Percentiles rank a stretch among this genome's conserved stretches.
These are phyloP conservation scores for Hortiboletus campestris DNA, from an alignment of 768 basidiomycete genomes.

Conservation along the genomic window DNA sequence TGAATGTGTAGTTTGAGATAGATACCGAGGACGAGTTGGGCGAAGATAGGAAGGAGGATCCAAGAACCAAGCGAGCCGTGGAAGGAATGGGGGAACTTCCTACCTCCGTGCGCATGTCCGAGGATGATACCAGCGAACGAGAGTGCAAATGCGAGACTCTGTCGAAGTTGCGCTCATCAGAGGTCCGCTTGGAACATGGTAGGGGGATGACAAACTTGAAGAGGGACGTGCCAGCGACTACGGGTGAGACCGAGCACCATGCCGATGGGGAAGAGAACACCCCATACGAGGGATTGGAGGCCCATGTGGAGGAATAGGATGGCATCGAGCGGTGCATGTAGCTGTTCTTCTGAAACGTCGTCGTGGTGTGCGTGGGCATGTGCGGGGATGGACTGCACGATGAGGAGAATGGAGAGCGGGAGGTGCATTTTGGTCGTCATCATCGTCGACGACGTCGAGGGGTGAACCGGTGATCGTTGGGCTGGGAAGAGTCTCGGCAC, in stretches of 20 bases:
- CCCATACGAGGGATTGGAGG: slow-evolving; percentile 80
- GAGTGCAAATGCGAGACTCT: slow-evolving; percentile 68
- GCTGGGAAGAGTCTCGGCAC: background rate
- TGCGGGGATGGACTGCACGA: slow-evolving; percentile 6
- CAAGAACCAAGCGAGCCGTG: slow-evolving; percentile 65
- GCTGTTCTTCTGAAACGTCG: slow-evolving; percentile 56
- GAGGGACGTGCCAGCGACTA: slow-evolving; percentile 88
- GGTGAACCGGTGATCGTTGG: background rate
- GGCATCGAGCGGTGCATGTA: slow-evolving; percentile 66
- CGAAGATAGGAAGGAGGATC: slow-evolving; percentile 56
- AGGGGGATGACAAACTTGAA: slow-evolving; percentile 48
- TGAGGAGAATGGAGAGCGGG: slow-evolving; percentile 8
- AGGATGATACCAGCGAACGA: slow-evolving; percentile 74
- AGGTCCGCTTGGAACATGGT: background rate
- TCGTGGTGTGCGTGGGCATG: slow-evolving; percentile 64
- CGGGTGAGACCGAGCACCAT: slow-evolving; percentile 75
- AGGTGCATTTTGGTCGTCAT: background rate
- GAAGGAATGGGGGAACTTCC: slow-evolving; percentile 68
- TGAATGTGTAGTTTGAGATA: slow-evolving; percentile 93
- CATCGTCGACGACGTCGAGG: background rate
- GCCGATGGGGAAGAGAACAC: slow-evolving; percentile 80
- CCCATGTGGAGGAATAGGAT: slow-evolving; percentile 83
- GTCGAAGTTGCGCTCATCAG: background rate
- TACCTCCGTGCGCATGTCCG: slow-evolving; percentile 84
- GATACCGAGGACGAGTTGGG: slow-evolving; percentile 72